phyloP scores from a whole-genome alignment of 257 asterid genomes.

The Marsdenia floribunda region DNA sequence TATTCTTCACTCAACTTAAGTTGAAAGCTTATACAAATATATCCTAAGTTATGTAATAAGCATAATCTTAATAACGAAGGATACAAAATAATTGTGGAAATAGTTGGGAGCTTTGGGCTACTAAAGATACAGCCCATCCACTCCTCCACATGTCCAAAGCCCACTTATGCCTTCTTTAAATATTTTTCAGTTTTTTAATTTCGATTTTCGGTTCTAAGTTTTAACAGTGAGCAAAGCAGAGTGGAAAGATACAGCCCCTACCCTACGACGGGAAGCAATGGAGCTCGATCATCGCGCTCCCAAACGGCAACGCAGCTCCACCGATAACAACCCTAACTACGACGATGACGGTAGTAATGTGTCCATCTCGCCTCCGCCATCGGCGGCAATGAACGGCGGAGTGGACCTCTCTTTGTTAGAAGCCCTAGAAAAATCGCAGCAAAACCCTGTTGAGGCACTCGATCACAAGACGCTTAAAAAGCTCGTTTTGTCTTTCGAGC shows the following conservation, averaged over 20 bases:
- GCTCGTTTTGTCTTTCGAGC: conserved; percentile 77
- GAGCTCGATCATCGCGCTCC: conserved; percentile 18
- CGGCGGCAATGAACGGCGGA: conserved; percentile 22
- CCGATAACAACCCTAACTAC: conserved; percentile 4
- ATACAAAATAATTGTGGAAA: no score
- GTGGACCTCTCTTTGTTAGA: conserved; percentile 80
- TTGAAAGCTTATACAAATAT: no score
- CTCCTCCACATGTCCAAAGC: no score
- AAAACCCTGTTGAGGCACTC: conserved; percentile 62
- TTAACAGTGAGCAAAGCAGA: not conserved
- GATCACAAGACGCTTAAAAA: conserved; percentile 85
- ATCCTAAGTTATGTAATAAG: no score
- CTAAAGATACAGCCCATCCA: no score
- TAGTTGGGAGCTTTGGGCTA: no score
- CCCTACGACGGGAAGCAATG: conserved; percentile 4
- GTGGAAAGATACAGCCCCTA: not conserved
- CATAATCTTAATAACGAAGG: no score
- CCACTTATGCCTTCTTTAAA: no score
- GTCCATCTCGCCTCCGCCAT: conserved; percentile 18
- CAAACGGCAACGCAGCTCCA: conserved; percentile 57
- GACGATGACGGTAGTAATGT: conserved; percentile 18
- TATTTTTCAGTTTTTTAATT: no score
- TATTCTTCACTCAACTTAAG: no score
- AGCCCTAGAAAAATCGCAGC: conserved; percentile 84
- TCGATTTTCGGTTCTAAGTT: no score